Evolutionary conservation across 257 asterid species (phyloP), one percentile per base, ranked within the genome.

Genomic region (Handroanthus guayacan): DNA sequence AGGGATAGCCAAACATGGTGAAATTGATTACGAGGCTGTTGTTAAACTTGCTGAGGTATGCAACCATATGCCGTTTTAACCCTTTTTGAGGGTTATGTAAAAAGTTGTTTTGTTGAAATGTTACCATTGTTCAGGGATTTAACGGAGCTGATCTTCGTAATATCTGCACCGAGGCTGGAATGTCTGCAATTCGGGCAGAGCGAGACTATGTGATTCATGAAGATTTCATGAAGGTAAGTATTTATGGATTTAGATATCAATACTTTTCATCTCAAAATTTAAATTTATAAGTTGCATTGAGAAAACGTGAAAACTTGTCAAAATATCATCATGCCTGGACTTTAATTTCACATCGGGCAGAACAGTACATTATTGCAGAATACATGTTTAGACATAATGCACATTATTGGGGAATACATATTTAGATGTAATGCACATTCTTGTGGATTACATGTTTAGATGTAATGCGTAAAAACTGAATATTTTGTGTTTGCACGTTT

Each of bases 1-100:
- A 78, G 96, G 97, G 79, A 91, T 90, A 31, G 98, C 97, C 75
- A 94, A 94, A 74, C 98, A 94, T 57, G 98, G 98, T 58, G 98
- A 94, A 86, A 91, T 94, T 76, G 97, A 94, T 80, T 94, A 94
- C 8, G 98, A 94, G 81, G 97, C 97, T 72, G 93, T 90, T 81
- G 87, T 90, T 71, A 94, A 94, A 80, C 96, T 90, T 75, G 97
- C 98, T 43, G 98, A 94, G 91, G 98, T 91, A 64, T 62, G 84
- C 70, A 60, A 37, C 61, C 20, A 5, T 60, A 60, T 17, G 41
- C 17, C 70, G 18, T 48, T 3, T 67, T 51, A 20, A 34, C 74
- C 64, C 10, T 2, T 43, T 9, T 14, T 18, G 7, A 10, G 5
- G 41, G 41, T 69, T 51, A 38, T 31, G 67, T 31, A 14, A 61